Conservation (phyloP, 1,139 yeast genomes). For the Eremothecium gossypii region DNA sequence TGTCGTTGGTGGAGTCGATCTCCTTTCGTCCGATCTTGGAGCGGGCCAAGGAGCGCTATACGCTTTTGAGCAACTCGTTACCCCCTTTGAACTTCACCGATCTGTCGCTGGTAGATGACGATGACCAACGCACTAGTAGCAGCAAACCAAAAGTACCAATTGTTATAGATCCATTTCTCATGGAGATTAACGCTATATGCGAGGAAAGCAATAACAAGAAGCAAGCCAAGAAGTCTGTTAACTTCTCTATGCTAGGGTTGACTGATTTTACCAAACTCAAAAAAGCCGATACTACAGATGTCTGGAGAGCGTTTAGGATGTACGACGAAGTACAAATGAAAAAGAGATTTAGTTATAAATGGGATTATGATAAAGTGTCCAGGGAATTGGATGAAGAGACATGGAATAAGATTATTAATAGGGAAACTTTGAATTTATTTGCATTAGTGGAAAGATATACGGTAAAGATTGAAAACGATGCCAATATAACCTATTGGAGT, state of each 20-base stretch:
- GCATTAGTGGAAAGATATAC: conserved; percentile 91
- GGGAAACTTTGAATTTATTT: conserved; percentile 54
- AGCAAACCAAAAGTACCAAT: conserved; percentile 2
- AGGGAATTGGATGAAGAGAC: conserved; percentile 14
- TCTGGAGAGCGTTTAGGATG: conserved; percentile 3
- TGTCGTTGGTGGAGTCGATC: conserved; percentile 46
- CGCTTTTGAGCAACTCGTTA: conserved; percentile 1
- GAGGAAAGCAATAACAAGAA: conserved; percentile 3
- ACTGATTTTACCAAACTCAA: conserved; percentile 3
- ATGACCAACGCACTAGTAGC: conserved; percentile 2
- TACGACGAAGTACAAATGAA: conserved; percentile 11
- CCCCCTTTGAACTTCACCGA: conserved; percentile 2
- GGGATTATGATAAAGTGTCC: conserved; percentile 14
- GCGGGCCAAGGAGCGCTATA: conserved; percentile 11
- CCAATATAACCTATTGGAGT: conserved; percentile 92
- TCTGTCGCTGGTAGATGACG: conserved; percentile 3
- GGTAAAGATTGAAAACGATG: conserved; percentile 49
- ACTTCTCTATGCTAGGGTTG: conserved; percentile 4
- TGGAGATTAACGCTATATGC: conserved; percentile 7
- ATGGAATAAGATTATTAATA: conserved; percentile 12
- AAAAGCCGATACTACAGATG: not conserved
- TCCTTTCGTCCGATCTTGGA: conserved; percentile 30
- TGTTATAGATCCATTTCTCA: conserved; percentile 6
- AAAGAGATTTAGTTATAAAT: conserved; percentile 12
- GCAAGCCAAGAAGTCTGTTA: not conserved